Evolutionary conservation across 192 early-diverging fungal genomes (phyloP).

Genomic region (Coemansia sp.): DNA sequence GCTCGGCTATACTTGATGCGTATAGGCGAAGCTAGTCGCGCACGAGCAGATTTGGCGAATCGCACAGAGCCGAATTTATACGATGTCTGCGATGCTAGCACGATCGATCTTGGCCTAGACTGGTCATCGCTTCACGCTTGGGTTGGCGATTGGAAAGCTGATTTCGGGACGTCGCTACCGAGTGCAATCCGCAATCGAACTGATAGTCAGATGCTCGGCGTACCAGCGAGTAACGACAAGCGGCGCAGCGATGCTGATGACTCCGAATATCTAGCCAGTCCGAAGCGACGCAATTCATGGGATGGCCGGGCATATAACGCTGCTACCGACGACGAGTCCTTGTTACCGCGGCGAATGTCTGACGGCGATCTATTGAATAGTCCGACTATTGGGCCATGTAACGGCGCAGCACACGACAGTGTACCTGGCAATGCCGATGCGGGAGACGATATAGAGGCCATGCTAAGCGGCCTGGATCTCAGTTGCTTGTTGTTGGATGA

Average conservation of each 20-base stretch:
- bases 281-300: conserved; percentile 17
- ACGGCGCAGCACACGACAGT: not conserved
- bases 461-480: conserved; percentile 31
- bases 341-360: not conserved
- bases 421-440: not conserved
- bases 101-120: conserved; percentile 31
- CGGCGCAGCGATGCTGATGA: not conserved
- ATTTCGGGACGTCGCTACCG: conserved; percentile 15
- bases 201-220: no score
- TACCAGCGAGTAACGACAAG: not conserved
- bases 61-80: conserved; percentile 41
- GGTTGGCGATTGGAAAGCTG: conserved; percentile 39
- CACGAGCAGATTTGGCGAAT: conserved; percentile 44
- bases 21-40: conserved; percentile 45
- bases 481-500: conserved; percentile 29
- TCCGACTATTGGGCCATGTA: not conserved
- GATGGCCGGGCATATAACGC: not conserved
- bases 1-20: conserved; percentile 48
- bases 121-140: conserved; percentile 26
- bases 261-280: not conserved
- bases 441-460: conserved; percentile 27
- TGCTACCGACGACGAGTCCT: not conserved
- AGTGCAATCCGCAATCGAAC: not conserved
- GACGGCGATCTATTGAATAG: not conserved
- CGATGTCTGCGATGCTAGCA: conserved; percentile 31